These are phyloP conservation scores for Mangifera indica DNA, from an alignment of 345 rosid genomes.

Conservation along the genomic window DNA sequence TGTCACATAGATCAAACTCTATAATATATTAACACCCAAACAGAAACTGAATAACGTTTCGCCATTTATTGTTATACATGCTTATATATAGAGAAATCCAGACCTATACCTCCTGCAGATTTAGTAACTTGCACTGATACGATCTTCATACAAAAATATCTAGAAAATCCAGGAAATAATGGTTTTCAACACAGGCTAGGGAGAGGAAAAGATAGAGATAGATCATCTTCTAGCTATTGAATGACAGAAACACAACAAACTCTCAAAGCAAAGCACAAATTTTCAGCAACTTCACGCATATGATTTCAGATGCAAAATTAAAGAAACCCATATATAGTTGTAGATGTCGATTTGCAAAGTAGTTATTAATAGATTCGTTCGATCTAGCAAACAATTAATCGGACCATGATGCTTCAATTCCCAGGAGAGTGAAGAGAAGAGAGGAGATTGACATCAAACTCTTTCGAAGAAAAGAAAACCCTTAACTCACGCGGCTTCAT, in stretches of 20 bases:
- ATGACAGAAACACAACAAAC: not conserved
- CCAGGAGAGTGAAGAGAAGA: constrained; percentile 32
- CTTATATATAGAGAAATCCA: constrained; percentile 11
- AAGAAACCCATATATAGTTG: constrained; percentile 8
- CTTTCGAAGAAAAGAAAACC: constrained; percentile 23
- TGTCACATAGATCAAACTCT: constrained; percentile 12
- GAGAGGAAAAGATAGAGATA: not conserved
- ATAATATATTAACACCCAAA: constrained; percentile 16
- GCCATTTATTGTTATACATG: constrained; percentile 17
- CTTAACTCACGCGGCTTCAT: constrained; percentile 12
- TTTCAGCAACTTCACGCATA: not conserved
- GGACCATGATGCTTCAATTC: constrained; percentile 70
- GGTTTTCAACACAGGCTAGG: not conserved
- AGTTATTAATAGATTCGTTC: constrained; percentile 11
- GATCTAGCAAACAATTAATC: constrained; percentile 42
- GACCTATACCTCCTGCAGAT: constrained; percentile 15
- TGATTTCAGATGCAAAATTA: not conserved
- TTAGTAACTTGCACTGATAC: constrained; percentile 19
- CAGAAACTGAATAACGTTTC: constrained; percentile 12
- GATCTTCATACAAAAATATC: constrained; percentile 8
- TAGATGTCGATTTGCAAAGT: not conserved
- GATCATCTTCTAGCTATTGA: not conserved
- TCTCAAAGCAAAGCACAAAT: not conserved
- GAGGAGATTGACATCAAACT: constrained; percentile 11
- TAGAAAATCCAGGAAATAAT: not conserved